Evolutionary conservation across 352 stramenopile genomes (phyloP), one percentile per base, ranked within the genome.

Genomic region (Pythium aristosporum): DNA sequence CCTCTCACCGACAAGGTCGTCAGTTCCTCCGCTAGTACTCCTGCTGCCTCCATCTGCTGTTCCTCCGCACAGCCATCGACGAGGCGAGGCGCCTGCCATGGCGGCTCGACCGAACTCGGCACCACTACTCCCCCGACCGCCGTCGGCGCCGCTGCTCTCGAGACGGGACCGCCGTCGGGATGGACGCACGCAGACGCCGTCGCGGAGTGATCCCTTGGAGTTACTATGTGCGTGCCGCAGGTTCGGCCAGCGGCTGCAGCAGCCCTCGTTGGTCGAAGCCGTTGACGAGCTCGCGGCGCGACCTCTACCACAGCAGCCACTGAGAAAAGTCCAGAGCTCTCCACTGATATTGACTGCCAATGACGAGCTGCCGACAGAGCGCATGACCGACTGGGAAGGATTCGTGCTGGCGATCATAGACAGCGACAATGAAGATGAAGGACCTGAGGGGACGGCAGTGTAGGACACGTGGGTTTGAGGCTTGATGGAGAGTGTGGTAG

Each of bases 221-320:
- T 21, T 70, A 10, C 55, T 66, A 5, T 83, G 78, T 44, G 53
- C 67, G 9, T 85, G 78, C 56, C 72, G 64, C n/a, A 74, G 68
- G 15, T 71, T 87, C 0, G 68, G 71, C 7, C 75, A 80, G 64
- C 62, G 73, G 13, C 59, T 85, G 12, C 63, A 77, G n/a, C 25
- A 46, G 15, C 56, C 44, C 13, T 42, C 42, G 7, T 25, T 18
- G n/a, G 42, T 7, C 5, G 25, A 12, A 18, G 7, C n/a, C 1
- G 15, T 23, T 12, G 2, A 48, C 16, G 42, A 48, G 42, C 16
- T 11, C 15, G 42, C 34, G 34, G 11, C 34, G 44, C 44, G n/a
- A 25, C 10, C 20, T 32, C n/a, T 50, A 50, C 7, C 10, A 13
- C 44, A 53, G 18, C 8, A 37, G 53, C 28, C 13, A 11, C 41